Percentiles rank a stretch among this genome's conserved stretches.
Conservation (phyloP, 768 basidiomycete species). For the Rubroboletus satanas region DNA sequence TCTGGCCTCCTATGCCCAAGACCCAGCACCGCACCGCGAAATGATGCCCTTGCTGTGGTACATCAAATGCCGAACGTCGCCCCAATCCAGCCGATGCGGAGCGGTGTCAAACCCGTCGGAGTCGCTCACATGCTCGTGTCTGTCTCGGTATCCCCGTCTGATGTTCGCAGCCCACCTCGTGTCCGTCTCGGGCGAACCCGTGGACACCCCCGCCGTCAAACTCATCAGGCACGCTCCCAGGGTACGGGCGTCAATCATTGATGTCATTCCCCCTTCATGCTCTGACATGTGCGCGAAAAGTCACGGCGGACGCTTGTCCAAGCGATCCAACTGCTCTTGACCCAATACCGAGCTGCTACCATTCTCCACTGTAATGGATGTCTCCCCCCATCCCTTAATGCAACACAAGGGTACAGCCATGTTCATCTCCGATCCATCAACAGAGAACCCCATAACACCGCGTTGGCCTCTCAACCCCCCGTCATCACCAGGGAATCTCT, state of each 20-base stretch:
- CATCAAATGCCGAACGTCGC: not conserved
- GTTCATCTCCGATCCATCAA: not conserved
- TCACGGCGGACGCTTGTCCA: not conserved
- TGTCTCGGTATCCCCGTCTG: not conserved
- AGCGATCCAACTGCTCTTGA: not conserved
- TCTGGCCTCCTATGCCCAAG: conserved; percentile 1
- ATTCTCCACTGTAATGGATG: not conserved
- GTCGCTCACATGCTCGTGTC: not conserved
- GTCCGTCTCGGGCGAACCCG: not conserved
- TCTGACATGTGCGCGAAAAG: not conserved
- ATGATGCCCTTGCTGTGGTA: not conserved
- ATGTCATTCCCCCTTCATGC: not conserved
- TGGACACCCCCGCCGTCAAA: not conserved
- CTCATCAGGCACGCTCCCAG: conserved; percentile 7
- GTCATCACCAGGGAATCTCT: conserved; percentile 1
- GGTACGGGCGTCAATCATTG: conserved; percentile 13
- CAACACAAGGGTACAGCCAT: not conserved
- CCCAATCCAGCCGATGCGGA: not conserved
- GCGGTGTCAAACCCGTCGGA: not conserved
- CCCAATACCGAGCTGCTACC: not conserved
- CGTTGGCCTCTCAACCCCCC: not conserved
- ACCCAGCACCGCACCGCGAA: conserved; percentile 3
- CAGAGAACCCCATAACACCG: not conserved
- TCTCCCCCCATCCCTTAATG: not conserved
- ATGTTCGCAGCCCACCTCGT: not conserved